A percentile compares a stretch with the other conserved stretches of the same genome.
Conservation (phyloP, 1,284 basidiomycete genomes). For the Fomes fomentarius region DNA sequence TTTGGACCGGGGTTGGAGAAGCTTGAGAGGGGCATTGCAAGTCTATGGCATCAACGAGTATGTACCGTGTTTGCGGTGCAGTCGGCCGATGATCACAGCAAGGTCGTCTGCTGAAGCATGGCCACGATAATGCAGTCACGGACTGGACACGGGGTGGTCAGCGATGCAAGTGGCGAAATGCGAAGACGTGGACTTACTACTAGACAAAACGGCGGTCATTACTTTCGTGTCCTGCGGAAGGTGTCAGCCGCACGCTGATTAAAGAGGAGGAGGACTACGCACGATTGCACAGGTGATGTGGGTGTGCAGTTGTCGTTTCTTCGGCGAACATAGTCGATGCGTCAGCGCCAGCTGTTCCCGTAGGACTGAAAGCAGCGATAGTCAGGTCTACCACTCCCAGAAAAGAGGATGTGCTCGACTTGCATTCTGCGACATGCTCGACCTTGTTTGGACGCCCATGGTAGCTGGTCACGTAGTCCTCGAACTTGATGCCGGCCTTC, state of each 20-base stretch:
- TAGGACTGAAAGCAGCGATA: constrained; percentile 41
- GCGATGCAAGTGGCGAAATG: neutral
- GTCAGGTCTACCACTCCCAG: neutral
- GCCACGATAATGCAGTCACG: constrained; percentile 39
- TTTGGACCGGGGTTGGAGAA: neutral
- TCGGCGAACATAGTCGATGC: constrained; percentile 51
- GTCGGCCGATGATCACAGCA: constrained; percentile 15
- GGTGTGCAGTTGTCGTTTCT: constrained; percentile 50
- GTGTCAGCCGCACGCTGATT: neutral
- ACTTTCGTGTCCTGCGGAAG: constrained; percentile 44
- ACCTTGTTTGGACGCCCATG: constrained; percentile 52
- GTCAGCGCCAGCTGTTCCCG: constrained; percentile 52
- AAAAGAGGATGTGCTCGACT: constrained; percentile 26
- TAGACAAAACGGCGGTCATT: constrained; percentile 47
- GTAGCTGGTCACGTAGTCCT: constrained; percentile 57
- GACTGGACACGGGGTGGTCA: constrained; percentile 37
- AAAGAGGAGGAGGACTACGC: constrained; percentile 7
- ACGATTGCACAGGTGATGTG: constrained; percentile 59
- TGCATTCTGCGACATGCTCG: constrained; percentile 56
- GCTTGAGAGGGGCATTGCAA: neutral
- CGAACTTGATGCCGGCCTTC: constrained; percentile 52
- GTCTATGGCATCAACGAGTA: too few species aligned
- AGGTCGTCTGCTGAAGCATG: constrained; percentile 27
- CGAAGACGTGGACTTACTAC: constrained; percentile 39
- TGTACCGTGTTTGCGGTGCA: too few species aligned